These are phyloP conservation scores for Ophiognomonia clavigignenti-juglandacearum DNA, from an alignment of 2,329 filamentous ascomycete genomes.

Conservation along the genomic window DNA sequence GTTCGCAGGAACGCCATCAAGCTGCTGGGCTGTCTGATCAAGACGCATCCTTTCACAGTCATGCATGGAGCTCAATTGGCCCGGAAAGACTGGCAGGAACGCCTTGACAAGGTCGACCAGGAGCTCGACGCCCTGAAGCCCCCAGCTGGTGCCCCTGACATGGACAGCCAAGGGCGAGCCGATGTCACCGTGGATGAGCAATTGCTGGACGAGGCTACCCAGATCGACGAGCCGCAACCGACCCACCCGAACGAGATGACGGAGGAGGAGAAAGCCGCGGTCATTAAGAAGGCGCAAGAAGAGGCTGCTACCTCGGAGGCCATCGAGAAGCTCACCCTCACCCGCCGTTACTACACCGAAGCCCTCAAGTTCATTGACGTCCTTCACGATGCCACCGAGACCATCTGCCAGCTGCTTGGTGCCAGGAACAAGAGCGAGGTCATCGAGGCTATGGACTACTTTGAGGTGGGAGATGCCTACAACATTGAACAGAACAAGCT, in stretches of 20 bases:
- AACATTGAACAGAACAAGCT: conserved; percentile 89
- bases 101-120: conserved; percentile 75
- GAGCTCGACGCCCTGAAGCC: conserved; percentile 80
- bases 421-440: conserved; percentile 98
- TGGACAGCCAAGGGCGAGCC: conserved; percentile 53
- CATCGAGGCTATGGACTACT: conserved; percentile 98
- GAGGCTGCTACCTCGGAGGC: conserved; percentile 86
- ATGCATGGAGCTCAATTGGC: conserved; percentile 86
- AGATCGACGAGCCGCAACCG: conserved; percentile 62
- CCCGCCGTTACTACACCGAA: conserved; percentile 87
- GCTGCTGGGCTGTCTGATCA: conserved; percentile 78
- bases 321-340: conserved; percentile 81
- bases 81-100: conserved; percentile 77
- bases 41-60: conserved; percentile 89
- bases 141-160: conserved; percentile 65
- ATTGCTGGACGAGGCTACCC: conserved; percentile 83
- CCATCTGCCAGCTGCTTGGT: conserved; percentile 81
- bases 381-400: conserved; percentile 73
- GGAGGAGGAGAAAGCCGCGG: conserved; percentile 70
- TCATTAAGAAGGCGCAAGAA: conserved; percentile 74
- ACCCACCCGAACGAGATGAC: conserved; percentile 63
- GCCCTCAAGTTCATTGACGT: conserved; percentile 92
- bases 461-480: conserved; percentile 92
- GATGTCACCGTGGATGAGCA: conserved; percentile 70
- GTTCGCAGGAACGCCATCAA: conserved; percentile 95